Evolutionary conservation across 352 stramenopile genomes (phyloP), one percentile per base, ranked within the genome.

Genomic region (Globisporangium canariense): DNA sequence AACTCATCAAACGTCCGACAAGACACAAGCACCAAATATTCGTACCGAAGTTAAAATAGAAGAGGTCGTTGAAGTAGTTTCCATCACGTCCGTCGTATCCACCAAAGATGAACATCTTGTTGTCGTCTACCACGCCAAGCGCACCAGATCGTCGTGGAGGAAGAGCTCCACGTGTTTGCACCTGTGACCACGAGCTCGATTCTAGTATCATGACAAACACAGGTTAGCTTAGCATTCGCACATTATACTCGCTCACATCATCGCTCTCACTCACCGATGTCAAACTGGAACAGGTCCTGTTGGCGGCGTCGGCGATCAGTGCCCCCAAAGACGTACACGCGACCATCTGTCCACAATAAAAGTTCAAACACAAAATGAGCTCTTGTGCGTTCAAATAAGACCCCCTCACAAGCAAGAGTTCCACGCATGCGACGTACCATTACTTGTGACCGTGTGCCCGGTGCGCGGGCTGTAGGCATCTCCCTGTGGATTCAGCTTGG

Each of bases 41-140:
- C 64, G 60, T 68, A 88, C 77, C 82, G 63, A 96, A 93, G 75
- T 95, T 88, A 65, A 94, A 94, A 68, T 78, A 93, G 73, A 85
- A 94, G 16, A 96, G 70, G 50, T 96, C 88, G 63, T 94, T 94
- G 69, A 93, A 96, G 67, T 95, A 96, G 73, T 94, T 94, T 60
- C 86, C 88, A 55, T 95, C 86, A 36, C 88, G 86, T 32, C 88
- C 88, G 58, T 96, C 86, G 71, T 96, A 96, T n/a, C 88, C 88
- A 34, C 88, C 88, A 62, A 96, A 96, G 61, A 96, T 86, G 68
- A 90, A 96, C 88, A 96, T 93, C 62, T 88, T 75, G 65, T 82
- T 88, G 20, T 90, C 78, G 25, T 93, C 77, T 1, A 93, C 81
- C 8, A 94, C 85, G 10, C 85, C 86, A n/a, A 93, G 65, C 5